phyloP scores from a whole-genome alignment of 306 rosid species.

The Dalbergia cochinchinensis region DNA sequence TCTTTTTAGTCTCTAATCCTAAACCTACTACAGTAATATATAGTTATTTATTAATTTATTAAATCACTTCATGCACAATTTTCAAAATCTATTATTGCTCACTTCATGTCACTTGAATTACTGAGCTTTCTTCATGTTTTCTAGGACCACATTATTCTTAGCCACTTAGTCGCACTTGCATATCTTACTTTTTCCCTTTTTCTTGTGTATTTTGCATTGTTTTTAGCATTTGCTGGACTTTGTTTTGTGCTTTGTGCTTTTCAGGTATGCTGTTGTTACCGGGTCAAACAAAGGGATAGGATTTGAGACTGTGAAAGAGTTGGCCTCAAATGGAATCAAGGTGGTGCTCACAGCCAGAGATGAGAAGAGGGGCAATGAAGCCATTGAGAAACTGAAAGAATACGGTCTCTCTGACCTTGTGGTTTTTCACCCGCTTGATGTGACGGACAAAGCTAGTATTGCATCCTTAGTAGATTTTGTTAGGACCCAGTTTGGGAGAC shows the following conservation, averaged over 20 bases:
- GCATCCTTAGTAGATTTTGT: slow-evolving; percentile 48
- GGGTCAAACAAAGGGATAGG: slow-evolving; percentile 58
- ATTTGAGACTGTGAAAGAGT: slow-evolving; percentile 46
- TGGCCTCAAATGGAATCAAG: slow-evolving; percentile 52
- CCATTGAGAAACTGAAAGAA: slow-evolving; percentile 47
- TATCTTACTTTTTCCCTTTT: not conserved
- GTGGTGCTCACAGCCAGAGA: slow-evolving; percentile 54
- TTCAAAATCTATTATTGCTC: too few relatives aligned
- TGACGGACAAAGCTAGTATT: slow-evolving; percentile 48
- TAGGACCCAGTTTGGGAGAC: slow-evolving; percentile 48
- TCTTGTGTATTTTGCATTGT: not conserved
- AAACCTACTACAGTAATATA: too few relatives aligned
- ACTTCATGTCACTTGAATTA: not conserved
- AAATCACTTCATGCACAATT: too few relatives aligned
- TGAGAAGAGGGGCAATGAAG: slow-evolving; percentile 45
- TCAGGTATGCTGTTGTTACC: slow-evolving; percentile 55
- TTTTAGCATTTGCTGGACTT: not conserved
- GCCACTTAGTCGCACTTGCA: not conserved
- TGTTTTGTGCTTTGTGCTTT: slow-evolving; percentile 6
- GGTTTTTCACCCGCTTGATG: slow-evolving; percentile 53
- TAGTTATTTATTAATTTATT: too few relatives aligned
- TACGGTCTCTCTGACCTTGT: slow-evolving; percentile 41
- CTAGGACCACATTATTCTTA: not conserved
- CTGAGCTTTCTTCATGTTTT: not conserved
- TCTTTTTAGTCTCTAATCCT: too few relatives aligned